Evolutionary conservation across 192 early-diverging fungal species (phyloP).

Genomic region (Coemansia sp.): DNA sequence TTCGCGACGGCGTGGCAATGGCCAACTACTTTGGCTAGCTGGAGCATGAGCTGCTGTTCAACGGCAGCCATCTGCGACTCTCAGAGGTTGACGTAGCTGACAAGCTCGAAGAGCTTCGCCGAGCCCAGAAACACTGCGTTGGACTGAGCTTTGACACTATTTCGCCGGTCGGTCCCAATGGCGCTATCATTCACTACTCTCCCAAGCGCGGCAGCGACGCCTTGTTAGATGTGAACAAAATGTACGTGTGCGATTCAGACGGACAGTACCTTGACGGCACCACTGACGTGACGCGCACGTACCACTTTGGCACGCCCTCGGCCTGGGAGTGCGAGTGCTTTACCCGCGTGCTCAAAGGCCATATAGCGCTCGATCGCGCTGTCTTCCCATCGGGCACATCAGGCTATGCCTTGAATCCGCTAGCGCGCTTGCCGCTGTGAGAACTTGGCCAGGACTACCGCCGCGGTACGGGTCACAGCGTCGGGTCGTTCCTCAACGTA

Average conservation of each 20-base stretch:
- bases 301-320: conserved; percentile 85
- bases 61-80: conserved; percentile 60
- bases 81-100: conserved; percentile 87
- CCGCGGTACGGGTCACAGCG: conserved; percentile 98
- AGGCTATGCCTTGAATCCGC: conserved; percentile 87
- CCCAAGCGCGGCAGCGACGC: conserved; percentile 81
- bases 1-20: conserved; percentile 87
- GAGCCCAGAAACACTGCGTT: conserved; percentile 76
- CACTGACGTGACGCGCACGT: conserved; percentile 95
- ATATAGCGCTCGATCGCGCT: conserved; percentile 87
- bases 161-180: conserved; percentile 93
- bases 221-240: conserved; percentile 67
- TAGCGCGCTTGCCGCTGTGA: conserved; percentile 89
- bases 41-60: conserved; percentile 80
- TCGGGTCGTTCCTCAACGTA: conserved; percentile 93
- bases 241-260: conserved; percentile 96
- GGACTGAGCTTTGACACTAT: conserved; percentile 97
- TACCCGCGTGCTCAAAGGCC: conserved; percentile 98
- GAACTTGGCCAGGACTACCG: conserved; percentile 90
- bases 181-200: conserved; percentile 97
- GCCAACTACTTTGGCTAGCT: conserved; percentile 92
- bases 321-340: conserved; percentile 87
- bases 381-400: conserved; percentile 88
- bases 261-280: conserved; percentile 97
- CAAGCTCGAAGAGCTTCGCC: conserved; percentile 77